Percentiles rank a stretch among this genome's conserved stretches.
phyloP scores from a whole-genome alignment of 2,329 filamentous ascomycete genomes.

The Cordyceps javanica region DNA sequence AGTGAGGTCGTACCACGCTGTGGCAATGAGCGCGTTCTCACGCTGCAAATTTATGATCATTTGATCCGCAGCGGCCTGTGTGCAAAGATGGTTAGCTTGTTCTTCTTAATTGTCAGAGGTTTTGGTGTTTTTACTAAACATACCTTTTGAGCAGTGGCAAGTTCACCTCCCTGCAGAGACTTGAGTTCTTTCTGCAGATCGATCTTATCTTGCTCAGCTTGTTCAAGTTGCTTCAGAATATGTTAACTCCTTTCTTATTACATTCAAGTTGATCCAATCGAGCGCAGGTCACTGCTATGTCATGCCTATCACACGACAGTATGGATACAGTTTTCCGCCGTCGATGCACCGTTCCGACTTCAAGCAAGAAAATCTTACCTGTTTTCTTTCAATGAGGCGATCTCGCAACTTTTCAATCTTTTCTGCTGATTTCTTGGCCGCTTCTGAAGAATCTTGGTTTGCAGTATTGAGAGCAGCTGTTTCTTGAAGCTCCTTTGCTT shows the following conservation, averaged over 20 bases:
- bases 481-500: conserved; percentile 37
- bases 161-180: conserved; percentile 42
- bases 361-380: conserved; percentile 41
- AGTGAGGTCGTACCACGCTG: conserved; percentile 82
- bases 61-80: conserved; percentile 45
- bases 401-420: conserved; percentile 53
- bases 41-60: conserved; percentile 64
- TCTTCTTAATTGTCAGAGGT: neutral
- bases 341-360: neutral
- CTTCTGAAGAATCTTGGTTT: conserved; percentile 29
- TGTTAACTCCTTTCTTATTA: neutral
- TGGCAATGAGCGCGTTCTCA: conserved; percentile 72
- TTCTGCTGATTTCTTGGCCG: conserved; percentile 38
- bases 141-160: conserved; percentile 48
- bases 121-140: conserved; percentile 21
- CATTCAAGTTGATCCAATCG: too few relatives aligned
- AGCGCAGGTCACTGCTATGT: neutral
- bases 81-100: neutral
- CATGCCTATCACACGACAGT: neutral
- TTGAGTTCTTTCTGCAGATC: conserved; percentile 52
- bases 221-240: conserved; percentile 47
- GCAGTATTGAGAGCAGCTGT: conserved; percentile 26
- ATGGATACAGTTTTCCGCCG: too few relatives aligned
- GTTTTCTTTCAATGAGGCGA: conserved; percentile 49
- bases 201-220: conserved; percentile 49